Base-by-base conservation (phyloP, 345 rosid genomes). In the Populus tremula region DNA sequence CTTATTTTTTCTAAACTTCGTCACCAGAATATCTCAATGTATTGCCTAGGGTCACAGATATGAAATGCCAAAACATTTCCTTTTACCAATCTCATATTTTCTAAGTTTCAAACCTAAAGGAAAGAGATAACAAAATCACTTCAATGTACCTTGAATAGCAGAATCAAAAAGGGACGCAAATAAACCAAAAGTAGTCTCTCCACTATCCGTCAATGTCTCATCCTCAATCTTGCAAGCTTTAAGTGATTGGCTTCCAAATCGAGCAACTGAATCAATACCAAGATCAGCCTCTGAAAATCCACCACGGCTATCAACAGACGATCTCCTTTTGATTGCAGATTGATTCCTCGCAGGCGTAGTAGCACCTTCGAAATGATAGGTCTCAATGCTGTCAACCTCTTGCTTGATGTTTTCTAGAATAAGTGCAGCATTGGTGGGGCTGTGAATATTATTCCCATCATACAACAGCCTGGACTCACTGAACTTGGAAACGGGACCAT, bases 81-180 rank as follows among this genome's bases (percentile, higher is more conserved):
- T 25, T 72, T 21, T 8, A 61, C 35, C 64, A 47, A 10, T 18
- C 45, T 18, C 31, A 18, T 35, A 20, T 59, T 70, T 47, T 49
- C 16, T 49, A 45, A 70, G 31, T 27, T 71, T 41, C 14, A 43
- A 35, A 59, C 14, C 41, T 17, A 29, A 33, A 45, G 27, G n/a
- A 11, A 69, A 14, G 9, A n/a, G 18, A 31, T 17, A 53, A 13
- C 59, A 33, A 71, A 70, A 23, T 35, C 39, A 67, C 53, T 59
- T 66, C 70, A 50, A 66, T 2, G 61, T 69, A 96, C 99, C 99
- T 90, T 92, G 97, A 87, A 89, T 87, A 56, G 98, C 85, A 76
- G 96, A 92, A 88, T 92, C 98, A 76, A 92, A 84, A 29, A 96
- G 92, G 72, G 98, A 91, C 27, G 98, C 97, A 88, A 93, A 96